These are phyloP conservation scores for Tylopilus plumbeoviolaceoides DNA, from an alignment of 768 basidiomycete genomes.

Conservation along the genomic window DNA sequence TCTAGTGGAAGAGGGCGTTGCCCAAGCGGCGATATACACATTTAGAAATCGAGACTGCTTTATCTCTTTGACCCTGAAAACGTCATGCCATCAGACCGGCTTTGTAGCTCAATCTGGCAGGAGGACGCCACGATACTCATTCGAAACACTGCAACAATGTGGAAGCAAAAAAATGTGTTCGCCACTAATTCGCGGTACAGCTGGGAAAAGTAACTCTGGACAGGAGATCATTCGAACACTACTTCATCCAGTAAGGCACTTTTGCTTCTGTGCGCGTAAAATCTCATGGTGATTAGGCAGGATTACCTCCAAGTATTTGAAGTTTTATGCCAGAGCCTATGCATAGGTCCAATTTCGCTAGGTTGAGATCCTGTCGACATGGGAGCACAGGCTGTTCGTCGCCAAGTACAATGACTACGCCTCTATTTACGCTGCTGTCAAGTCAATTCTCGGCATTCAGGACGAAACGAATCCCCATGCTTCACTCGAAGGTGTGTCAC, in stretches of 20 bases:
- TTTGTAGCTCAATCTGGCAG: background rate
- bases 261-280: too few species aligned
- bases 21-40: slow-evolving; percentile 2
- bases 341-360: background rate
- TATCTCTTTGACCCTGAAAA: background rate
- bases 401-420: background rate
- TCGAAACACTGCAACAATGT: background rate
- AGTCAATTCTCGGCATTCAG: background rate
- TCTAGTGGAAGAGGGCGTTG: background rate
- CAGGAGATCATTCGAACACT: slow-evolving; percentile 2
- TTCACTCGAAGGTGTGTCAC: background rate
- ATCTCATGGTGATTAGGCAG: background rate
- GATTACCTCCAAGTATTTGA: slow-evolving; percentile 3
- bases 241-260: background rate
- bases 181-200: slow-evolving; percentile 3
- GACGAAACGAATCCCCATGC: background rate
- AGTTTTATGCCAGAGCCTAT: slow-evolving; percentile 6
- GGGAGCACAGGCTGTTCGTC: background rate
- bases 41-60: background rate
- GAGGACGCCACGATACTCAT: background rate
- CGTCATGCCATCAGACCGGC: background rate
- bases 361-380: background rate
- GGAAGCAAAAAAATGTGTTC: slow-evolving; percentile 4
- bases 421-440: background rate
- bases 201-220: slow-evolving; percentile 1